These are phyloP conservation scores for Begonia peltatifolia DNA, from an alignment of 306 rosid species.

Conservation along the genomic window DNA sequence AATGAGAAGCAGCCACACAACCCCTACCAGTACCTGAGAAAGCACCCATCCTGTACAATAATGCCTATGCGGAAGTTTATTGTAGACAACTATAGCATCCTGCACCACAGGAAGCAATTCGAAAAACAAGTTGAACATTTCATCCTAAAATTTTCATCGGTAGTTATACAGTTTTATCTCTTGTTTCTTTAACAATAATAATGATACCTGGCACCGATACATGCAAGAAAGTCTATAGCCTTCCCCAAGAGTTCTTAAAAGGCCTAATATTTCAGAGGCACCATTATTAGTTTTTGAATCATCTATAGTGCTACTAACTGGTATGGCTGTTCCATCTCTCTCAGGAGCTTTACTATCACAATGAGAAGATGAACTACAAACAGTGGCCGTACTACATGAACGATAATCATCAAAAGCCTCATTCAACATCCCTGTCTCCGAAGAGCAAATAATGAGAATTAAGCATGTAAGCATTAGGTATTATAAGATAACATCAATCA, in stretches of 20 bases:
- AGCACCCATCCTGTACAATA: constrained; percentile 96
- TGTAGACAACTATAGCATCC: constrained; percentile 83
- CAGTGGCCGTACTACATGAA: constrained; percentile 30
- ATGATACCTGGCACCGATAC: constrained; percentile 79
- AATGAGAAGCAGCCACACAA: neutral
- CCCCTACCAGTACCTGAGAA: constrained; percentile 56
- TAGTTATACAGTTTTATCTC: neutral
- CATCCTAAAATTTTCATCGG: no score
- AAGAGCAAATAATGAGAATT: no score
- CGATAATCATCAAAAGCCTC: constrained; percentile 67
- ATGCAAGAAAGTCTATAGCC: constrained; percentile 83
- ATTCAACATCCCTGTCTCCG: constrained; percentile 43
- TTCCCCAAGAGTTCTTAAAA: constrained; percentile 78
- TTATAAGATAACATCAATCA: no score
- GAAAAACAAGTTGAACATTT: no score
- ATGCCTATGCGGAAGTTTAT: constrained; percentile 82
- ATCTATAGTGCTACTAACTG: constrained; percentile 36
- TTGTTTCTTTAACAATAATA: constrained; percentile 10
- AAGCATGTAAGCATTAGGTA: no score
- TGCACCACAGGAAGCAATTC: constrained; percentile 20
- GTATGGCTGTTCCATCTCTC: constrained; percentile 31
- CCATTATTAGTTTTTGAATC: constrained; percentile 46
- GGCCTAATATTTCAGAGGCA: constrained; percentile 60
- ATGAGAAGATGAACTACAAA: constrained; percentile 38
- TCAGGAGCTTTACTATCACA: constrained; percentile 48